Conservation (phyloP, 306 rosid genomes). For the Malus sieversii region DNA sequence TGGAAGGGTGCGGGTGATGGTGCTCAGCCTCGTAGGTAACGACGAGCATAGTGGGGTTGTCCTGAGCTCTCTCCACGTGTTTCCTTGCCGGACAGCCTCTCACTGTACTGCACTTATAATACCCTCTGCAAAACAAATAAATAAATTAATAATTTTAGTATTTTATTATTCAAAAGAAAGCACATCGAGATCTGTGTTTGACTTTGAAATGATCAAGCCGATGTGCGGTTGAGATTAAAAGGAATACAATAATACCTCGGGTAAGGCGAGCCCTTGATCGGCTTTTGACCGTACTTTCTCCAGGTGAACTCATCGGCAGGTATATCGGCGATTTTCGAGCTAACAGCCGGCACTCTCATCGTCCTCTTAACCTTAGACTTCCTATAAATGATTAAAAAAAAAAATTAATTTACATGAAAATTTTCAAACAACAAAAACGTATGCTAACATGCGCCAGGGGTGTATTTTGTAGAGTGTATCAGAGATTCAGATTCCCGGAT, state of each 20-base stretch:
- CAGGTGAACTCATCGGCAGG: constrained; percentile 67
- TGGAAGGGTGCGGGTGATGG: constrained; percentile 23
- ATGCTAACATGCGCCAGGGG: neutral
- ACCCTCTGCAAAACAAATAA: constrained; percentile 37
- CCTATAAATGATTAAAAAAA: constrained; percentile 14
- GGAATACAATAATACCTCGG: constrained; percentile 44
- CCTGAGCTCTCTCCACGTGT: constrained; percentile 67
- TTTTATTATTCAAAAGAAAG: too few species aligned
- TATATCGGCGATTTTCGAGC: constrained; percentile 62
- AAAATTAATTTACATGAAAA: neutral
- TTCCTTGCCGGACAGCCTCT: constrained; percentile 83
- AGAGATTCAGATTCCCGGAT: neutral
- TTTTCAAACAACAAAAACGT: neutral
- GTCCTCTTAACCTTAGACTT: constrained; percentile 47
- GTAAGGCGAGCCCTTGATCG: constrained; percentile 72
- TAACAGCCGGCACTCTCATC: constrained; percentile 57
- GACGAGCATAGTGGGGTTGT: constrained; percentile 37
- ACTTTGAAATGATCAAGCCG: neutral
- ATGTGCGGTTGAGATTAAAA: neutral
- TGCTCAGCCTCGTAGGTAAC: constrained; percentile 47
- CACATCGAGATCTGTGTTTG: constrained; percentile 6
- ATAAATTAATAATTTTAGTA: neutral
- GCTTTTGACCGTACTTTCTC: constrained; percentile 85
- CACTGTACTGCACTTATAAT: constrained; percentile 68
- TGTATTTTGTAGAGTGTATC: neutral